Percentiles rank a stretch among this genome's conserved stretches.
These are phyloP conservation scores for Phialemoniopsis sp. DNA, from an alignment of 2,329 filamentous ascomycete genomes.

Conservation along the genomic window DNA sequence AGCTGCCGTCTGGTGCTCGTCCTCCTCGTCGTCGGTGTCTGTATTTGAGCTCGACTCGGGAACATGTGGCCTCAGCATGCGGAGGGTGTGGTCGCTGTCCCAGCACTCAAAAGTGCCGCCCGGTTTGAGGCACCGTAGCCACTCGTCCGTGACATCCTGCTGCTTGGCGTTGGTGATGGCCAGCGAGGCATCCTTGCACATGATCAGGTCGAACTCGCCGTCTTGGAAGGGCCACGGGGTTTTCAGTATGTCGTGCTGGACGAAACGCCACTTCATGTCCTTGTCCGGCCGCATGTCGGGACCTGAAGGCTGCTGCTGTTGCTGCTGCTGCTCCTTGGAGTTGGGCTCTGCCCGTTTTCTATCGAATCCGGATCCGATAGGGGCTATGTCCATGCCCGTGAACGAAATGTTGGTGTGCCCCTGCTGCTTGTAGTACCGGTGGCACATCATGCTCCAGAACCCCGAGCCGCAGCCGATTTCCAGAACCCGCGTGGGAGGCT, in stretches of 20 bases:
- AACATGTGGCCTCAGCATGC: slow-evolving; percentile 77
- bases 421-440: slow-evolving; percentile 62
- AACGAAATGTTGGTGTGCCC: slow-evolving; percentile 71
- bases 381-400: slow-evolving; percentile 77
- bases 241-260: slow-evolving; percentile 79
- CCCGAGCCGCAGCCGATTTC: slow-evolving; percentile 85
- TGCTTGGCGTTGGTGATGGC: slow-evolving; percentile 57
- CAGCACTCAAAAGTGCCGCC: slow-evolving; percentile 83
- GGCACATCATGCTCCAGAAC: slow-evolving; percentile 87
- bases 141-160: slow-evolving; percentile 61
- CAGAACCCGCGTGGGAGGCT: slow-evolving; percentile 72
- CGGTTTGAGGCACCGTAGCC: slow-evolving; percentile 69
- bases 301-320: not conserved
- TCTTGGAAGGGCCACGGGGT: slow-evolving; percentile 74
- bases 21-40: slow-evolving; percentile 42
- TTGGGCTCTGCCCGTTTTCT: slow-evolving; percentile 1
- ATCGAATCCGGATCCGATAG: slow-evolving; percentile 25
- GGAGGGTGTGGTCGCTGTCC: slow-evolving; percentile 82
- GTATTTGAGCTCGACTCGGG: slow-evolving; percentile 41
- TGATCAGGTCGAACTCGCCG: slow-evolving; percentile 80
- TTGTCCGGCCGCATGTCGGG: slow-evolving; percentile 44
- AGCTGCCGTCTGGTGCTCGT: slow-evolving; percentile 60
- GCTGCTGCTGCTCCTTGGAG: not conserved
- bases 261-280: slow-evolving; percentile 83
- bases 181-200: slow-evolving; percentile 79